These are phyloP conservation scores for Citrus hindsii DNA, from an alignment of 345 rosid genomes.

Conservation along the genomic window DNA sequence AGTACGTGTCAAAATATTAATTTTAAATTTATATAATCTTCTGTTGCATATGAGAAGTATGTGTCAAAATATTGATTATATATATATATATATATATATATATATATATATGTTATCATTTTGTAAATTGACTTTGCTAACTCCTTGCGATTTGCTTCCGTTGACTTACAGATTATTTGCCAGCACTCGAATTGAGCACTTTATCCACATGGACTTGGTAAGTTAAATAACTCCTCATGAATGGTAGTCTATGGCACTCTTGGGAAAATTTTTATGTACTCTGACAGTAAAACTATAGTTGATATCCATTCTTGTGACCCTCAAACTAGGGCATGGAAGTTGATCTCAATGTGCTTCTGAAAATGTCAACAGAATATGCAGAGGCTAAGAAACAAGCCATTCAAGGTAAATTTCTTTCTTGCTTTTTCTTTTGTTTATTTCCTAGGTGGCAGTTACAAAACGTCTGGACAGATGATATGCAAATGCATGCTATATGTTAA, in stretches of 20 bases:
- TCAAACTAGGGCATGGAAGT: constrained; percentile 49
- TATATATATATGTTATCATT: too few species aligned
- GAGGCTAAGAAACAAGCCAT: constrained; percentile 67
- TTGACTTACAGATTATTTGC: constrained; percentile 48
- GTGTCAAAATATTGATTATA: too few species aligned
- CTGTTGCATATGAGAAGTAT: too few species aligned
- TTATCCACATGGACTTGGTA: constrained; percentile 84
- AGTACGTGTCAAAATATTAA: constrained; percentile 29
- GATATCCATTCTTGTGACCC: not conserved
- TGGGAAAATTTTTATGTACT: not conserved
- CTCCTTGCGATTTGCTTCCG: constrained; percentile 9
- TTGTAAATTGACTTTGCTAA: not conserved
- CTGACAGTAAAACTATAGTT: not conserved
- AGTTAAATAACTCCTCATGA: constrained; percentile 11
- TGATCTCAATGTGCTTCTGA: constrained; percentile 46
- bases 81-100: too few species aligned
- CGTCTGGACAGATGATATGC: not conserved
- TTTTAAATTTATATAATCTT: not conserved
- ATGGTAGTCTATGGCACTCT: not conserved
- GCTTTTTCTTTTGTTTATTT: not conserved
- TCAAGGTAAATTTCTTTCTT: constrained; percentile 38
- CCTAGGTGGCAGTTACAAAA: not conserved
- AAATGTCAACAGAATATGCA: constrained; percentile 53
- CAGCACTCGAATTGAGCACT: constrained; percentile 47
- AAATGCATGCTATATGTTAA: not conserved